Evolutionary conservation across 768 basidiomycete genomes (phyloP).

Genomic region (Russula compacta): DNA sequence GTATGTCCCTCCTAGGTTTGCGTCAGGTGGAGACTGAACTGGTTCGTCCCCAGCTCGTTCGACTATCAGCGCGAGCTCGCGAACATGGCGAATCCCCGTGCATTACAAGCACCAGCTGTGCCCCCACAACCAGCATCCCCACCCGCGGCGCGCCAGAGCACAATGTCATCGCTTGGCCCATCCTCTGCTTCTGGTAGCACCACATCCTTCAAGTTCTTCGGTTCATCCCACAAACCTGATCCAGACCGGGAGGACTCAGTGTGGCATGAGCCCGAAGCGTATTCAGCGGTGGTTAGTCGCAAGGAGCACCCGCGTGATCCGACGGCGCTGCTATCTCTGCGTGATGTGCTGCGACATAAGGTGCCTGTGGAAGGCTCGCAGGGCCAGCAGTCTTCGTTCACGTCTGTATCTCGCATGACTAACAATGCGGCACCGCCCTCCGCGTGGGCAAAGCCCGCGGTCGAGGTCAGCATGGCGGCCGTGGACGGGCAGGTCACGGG

Average conservation of each 20-base stretch:
- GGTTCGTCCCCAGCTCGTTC: slow-evolving; percentile 34
- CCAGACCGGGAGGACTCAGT: slow-evolving; percentile 49
- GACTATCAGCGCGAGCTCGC: slow-evolving; percentile 45
- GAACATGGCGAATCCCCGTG: slow-evolving; percentile 21
- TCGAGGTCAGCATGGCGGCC: slow-evolving; percentile 41
- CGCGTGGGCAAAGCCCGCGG: slow-evolving; percentile 50
- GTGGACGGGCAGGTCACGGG: slow-evolving; percentile 42
- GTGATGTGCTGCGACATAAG: slow-evolving; percentile 54
- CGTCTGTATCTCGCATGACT: slow-evolving; percentile 16
- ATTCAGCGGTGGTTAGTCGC: slow-evolving; percentile 49
- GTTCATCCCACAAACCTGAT: slow-evolving; percentile 38
- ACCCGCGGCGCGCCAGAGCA: slow-evolving; percentile 4
- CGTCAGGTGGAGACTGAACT: background rate
- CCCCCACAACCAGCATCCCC: background rate
- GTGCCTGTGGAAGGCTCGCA: slow-evolving; percentile 29
- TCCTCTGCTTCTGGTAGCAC: slow-evolving; percentile 24
- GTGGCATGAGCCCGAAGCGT: slow-evolving; percentile 55
- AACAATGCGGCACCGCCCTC: slow-evolving; percentile 26
- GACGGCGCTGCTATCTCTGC: slow-evolving; percentile 45
- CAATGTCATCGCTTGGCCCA: slow-evolving; percentile 20
- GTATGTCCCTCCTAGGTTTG: slow-evolving; percentile 28
- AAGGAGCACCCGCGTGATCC: slow-evolving; percentile 58
- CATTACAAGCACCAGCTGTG: background rate
- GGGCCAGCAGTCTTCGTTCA: slow-evolving; percentile 22
- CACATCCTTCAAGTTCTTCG: slow-evolving; percentile 42